Base-by-base conservation (phyloP, 352 stramenopile genomes). In the Elongisporangium anandrum region DNA sequence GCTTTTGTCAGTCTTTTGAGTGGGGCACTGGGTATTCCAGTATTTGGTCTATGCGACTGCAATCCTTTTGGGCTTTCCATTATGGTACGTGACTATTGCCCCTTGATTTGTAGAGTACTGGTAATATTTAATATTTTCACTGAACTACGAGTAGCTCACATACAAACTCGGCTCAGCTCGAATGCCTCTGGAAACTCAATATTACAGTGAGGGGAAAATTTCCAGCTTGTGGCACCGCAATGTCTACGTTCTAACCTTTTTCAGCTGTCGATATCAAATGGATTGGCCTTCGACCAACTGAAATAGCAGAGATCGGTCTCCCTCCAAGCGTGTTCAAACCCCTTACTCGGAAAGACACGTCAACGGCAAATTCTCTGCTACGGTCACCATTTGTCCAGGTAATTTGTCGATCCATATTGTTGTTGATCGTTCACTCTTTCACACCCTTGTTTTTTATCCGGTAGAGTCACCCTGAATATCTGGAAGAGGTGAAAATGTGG, bases 11-110 rank as follows among this genome's bases (percentile, higher is more conserved):
- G 77, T 17, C 73, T 86, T 26, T 70, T 98, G 34, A 82, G 80
- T 26, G 58, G 67, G 9, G 59, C 72, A 39, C 66, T 98, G 3
- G 39, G 72, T 29, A 72, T 98, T 23, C 95, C 95, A 24, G 90
- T 98, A 15, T 78, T 96, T 55, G 94, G 94, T 19, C 51, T 98
- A 17, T 95, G 87, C 49, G 95, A 98, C 65, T 98, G 91, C 70
- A 98, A 98, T 76, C 93, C 95, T 0, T 98, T 94, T 65, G 95
- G 95, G 0, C 65, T 98, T 21, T 92, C 86, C 5, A 96, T 98
- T 29, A 90, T 98, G 65, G 85, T 94, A 61, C 60, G 52, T 17
- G 21, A 16, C 10, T 45, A 0, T 17, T 45, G 34, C 17, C 1
- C 10, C 2, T 12, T 45, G 34, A 7, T 45, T 45, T 12, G 17